Evolutionary conservation across 352 stramenopile genomes (phyloP).

Genomic region (Thalassiosira pacifica): DNA sequence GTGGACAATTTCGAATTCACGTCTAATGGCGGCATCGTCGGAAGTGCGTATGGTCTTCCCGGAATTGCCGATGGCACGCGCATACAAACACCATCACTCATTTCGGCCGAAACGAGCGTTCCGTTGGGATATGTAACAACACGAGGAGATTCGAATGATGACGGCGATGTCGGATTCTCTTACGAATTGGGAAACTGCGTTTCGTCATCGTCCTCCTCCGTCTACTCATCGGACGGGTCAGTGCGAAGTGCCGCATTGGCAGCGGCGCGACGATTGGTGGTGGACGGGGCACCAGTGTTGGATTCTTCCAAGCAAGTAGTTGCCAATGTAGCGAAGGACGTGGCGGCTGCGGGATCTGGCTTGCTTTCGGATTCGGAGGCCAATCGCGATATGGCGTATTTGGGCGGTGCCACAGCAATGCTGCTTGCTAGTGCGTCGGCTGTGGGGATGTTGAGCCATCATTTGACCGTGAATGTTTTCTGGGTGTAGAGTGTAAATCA

Average conservation of each 20-base stretch:
- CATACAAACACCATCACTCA: conserved; percentile 72
- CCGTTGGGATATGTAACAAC: conserved; percentile 76
- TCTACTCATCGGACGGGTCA: conserved; percentile 44
- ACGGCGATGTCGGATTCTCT: conserved; percentile 20
- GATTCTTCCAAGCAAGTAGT: conserved; percentile 21
- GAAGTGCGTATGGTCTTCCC: conserved; percentile 70
- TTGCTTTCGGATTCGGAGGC: conserved; percentile 40
- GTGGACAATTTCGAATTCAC: conserved; percentile 83
- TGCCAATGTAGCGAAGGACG: conserved; percentile 29
- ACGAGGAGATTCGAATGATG: conserved; percentile 37
- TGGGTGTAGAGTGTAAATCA: no score
- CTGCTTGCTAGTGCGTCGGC: conserved; percentile 75
- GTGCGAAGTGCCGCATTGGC: conserved; percentile 36
- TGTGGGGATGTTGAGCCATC: conserved; percentile 79
- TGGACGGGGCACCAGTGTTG: not conserved
- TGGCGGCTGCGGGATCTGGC: conserved; percentile 19
- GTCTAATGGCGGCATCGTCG: conserved; percentile 66
- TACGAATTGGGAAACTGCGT: conserved; percentile 85
- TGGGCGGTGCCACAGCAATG: conserved; percentile 74
- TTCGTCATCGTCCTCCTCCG: conserved; percentile 43
- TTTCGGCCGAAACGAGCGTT: conserved; percentile 62
- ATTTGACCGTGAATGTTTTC: conserved; percentile 87
- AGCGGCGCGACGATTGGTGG: conserved; percentile 16
- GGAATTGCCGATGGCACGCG: conserved; percentile 74
- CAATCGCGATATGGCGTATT: conserved; percentile 54